These are phyloP conservation scores for Russula brevipes DNA, from an alignment of 768 basidiomycete genomes.

Conservation along the genomic window DNA sequence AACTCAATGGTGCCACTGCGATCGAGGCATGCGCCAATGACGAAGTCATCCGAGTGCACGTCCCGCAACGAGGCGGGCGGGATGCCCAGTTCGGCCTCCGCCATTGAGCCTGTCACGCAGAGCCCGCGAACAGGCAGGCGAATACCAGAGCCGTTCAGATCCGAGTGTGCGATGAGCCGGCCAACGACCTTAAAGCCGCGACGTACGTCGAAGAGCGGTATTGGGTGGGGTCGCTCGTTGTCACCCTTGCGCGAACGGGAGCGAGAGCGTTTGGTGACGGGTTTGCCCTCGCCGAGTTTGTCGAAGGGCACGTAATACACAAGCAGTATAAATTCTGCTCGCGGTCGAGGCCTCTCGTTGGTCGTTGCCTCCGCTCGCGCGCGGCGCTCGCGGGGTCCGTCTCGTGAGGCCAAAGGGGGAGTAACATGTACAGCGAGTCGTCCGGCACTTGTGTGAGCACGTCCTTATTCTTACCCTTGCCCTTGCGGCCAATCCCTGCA, in stretches of 20 bases:
- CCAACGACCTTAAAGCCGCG: constrained; percentile 68
- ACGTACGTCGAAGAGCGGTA: constrained; percentile 41
- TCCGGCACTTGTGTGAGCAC: constrained; percentile 59
- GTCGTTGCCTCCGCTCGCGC: constrained; percentile 22
- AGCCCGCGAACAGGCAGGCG: constrained; percentile 69
- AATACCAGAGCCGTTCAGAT: constrained; percentile 67
- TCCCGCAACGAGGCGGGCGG: constrained; percentile 37
- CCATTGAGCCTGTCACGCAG: constrained; percentile 55
- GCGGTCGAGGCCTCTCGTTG: constrained; percentile 36
- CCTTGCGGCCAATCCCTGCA: constrained; percentile 26
- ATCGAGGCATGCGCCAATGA: constrained; percentile 58
- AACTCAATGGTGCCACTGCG: constrained; percentile 72
- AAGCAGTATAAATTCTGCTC: constrained; percentile 64
- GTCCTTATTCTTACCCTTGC: constrained; percentile 27
- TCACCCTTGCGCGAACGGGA: constrained; percentile 35
- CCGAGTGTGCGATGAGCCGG: constrained; percentile 64
- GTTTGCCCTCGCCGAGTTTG: constrained; percentile 29
- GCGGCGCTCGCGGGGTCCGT: constrained; percentile 43
- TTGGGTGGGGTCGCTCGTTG: constrained; percentile 28
- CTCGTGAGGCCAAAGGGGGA: constrained; percentile 80
- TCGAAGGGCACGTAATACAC: constrained; percentile 72
- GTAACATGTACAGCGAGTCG: constrained; percentile 74
- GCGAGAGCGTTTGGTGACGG: constrained; percentile 42
- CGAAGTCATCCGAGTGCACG: constrained; percentile 36
- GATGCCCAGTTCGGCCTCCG: constrained; percentile 36